A percentile compares a stretch with the other conserved stretches of the same genome.
Conservation (phyloP, 1,139 yeast genomes). For the Scheffersomyces segobiensis region DNA sequence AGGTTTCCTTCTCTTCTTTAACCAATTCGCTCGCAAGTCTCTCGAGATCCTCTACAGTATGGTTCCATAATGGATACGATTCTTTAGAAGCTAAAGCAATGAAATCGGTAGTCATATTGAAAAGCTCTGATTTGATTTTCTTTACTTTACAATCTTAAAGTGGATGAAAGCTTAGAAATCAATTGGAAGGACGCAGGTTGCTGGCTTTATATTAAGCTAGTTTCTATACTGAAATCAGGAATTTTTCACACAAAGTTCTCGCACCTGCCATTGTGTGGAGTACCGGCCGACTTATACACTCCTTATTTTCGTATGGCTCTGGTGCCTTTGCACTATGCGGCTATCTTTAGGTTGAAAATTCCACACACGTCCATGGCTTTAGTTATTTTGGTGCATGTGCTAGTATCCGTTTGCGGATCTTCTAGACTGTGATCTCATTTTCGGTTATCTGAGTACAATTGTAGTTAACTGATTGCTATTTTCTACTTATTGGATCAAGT, state of each 20-base stretch:
- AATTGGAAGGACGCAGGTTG: background rate
- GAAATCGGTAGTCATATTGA: slow-evolving; percentile 19
- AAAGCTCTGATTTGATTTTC: background rate
- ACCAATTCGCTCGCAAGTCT: slow-evolving; percentile 47
- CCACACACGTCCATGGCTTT: background rate
- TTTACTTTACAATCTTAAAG: background rate
- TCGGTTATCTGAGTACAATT: background rate
- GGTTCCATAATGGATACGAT: slow-evolving; percentile 54
- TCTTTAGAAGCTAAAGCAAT: slow-evolving; percentile 12
- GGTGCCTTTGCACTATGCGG: background rate
- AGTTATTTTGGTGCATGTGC: background rate
- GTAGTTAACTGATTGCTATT: too few relatives aligned
- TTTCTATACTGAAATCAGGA: background rate
- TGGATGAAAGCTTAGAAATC: background rate
- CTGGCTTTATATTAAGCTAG: background rate
- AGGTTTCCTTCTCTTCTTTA: slow-evolving; percentile 41
- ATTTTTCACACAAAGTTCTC: background rate
- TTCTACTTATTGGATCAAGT: too few relatives aligned
- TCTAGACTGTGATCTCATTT: background rate
- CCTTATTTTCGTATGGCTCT: background rate
- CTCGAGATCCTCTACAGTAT: slow-evolving; percentile 52
- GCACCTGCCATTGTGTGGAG: background rate
- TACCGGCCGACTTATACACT: background rate
- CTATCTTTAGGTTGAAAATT: background rate
- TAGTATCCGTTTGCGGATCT: background rate